phyloP scores from a whole-genome alignment of 129 eudicot genomes.

The Artemisia argyi region DNA sequence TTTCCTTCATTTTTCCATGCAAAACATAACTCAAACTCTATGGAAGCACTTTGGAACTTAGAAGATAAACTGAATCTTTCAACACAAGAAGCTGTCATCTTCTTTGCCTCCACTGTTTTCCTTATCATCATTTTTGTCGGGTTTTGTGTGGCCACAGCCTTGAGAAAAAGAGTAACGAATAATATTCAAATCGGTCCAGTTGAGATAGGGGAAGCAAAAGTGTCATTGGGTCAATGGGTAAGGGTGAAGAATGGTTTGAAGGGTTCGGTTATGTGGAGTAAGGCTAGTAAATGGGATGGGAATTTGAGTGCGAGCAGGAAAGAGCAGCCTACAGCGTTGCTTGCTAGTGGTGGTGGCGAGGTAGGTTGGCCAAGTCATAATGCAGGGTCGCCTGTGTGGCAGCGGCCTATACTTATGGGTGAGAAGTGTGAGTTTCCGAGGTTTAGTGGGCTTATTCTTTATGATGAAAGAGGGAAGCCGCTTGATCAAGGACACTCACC shows the following conservation, averaged over 20 bases:
- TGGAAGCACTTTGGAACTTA: slow-evolving; percentile 69
- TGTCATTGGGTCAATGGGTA: slow-evolving; percentile 28
- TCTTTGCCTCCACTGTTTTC: slow-evolving; percentile 42
- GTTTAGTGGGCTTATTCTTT: slow-evolving; percentile 86
- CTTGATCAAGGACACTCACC: slow-evolving; percentile 40
- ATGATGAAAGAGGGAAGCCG: slow-evolving; percentile 72
- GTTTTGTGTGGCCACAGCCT: slow-evolving; percentile 34
- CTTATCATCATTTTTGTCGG: slow-evolving; percentile 40
- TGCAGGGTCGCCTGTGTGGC: slow-evolving; percentile 74
- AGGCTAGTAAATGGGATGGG: slow-evolving; percentile 63
- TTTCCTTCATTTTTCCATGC: slow-evolving; percentile 21
- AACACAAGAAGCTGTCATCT: slow-evolving; percentile 45
- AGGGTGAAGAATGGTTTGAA: slow-evolving; percentile 41
- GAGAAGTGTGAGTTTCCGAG: slow-evolving; percentile 86
- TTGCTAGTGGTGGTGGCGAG: slow-evolving; percentile 39
- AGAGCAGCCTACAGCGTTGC: slow-evolving; percentile 54
- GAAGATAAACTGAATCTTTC: slow-evolving; percentile 74
- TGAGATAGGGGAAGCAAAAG: slow-evolving; percentile 7
- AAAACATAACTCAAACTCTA: slow-evolving; percentile 19
- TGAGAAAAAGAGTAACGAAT: slow-evolving; percentile 31
- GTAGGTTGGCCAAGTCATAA: slow-evolving; percentile 57
- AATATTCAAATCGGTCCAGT: slow-evolving; percentile 23
- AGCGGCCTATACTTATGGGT: slow-evolving; percentile 90
- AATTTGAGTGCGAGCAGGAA: slow-evolving; percentile 35
- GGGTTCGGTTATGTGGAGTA: slow-evolving; percentile 70